Evolutionary conservation across 2,329 filamentous ascomycete genomes (phyloP).

Genomic region (Zymoseptoria tritici): DNA sequence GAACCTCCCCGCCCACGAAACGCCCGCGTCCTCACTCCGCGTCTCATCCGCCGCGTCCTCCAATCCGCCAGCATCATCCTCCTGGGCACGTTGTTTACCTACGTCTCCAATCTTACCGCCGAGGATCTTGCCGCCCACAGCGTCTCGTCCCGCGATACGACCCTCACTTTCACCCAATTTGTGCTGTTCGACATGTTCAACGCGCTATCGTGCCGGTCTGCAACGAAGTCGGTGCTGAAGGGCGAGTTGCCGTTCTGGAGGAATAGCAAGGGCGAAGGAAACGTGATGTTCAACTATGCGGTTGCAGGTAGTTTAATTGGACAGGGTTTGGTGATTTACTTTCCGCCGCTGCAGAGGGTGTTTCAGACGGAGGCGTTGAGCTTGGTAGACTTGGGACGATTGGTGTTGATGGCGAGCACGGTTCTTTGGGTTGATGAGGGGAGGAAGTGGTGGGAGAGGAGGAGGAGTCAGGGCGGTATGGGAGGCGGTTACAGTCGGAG

Average conservation of each 20-base stretch:
- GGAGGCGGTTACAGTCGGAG: constrained; percentile 20
- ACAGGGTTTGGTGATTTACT: constrained; percentile 86
- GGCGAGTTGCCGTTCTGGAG: constrained; percentile 53
- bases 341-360: constrained; percentile 84
- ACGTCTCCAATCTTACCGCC: constrained; percentile 80
- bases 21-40: constrained; percentile 82
- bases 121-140: constrained; percentile 52
- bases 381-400: constrained; percentile 62
- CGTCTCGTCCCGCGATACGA: constrained; percentile 89
- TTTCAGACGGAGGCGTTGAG: constrained; percentile 90
- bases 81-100: constrained; percentile 82
- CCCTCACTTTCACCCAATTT: constrained; percentile 98
- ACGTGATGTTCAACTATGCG: constrained; percentile 94
- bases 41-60: constrained; percentile 74
- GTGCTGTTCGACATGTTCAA: constrained; percentile 99
- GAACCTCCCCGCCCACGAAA: constrained; percentile 79
- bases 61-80: constrained; percentile 87
- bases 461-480: constrained; percentile 29
- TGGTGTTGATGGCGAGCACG: constrained; percentile 71
- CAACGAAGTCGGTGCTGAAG: constrained; percentile 78
- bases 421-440: constrained; percentile 95
- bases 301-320: constrained; percentile 77
- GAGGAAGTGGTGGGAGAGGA: constrained; percentile 64
- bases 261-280: constrained; percentile 42
- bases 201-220: constrained; percentile 83